Evolutionary conservation across 108 stramenopile species (phyloP).

Genomic region (Cyclotella distinguenda): DNA sequence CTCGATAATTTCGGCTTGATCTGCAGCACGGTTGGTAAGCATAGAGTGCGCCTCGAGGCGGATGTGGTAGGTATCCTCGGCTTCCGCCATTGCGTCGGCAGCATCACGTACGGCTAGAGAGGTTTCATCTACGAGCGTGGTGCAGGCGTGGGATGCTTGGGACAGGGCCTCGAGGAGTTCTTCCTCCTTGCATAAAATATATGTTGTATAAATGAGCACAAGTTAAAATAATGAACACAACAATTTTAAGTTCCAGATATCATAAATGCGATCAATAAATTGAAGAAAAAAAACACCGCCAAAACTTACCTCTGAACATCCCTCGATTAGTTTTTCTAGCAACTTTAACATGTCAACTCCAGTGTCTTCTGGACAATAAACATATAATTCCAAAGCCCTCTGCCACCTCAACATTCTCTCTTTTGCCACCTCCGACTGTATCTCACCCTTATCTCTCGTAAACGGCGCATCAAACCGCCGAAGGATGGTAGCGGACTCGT

Average conservation of each 20-base stretch:
- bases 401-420: constrained; percentile 71
- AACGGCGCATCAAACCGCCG: constrained; percentile 20
- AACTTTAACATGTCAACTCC: constrained; percentile 58
- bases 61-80: constrained; percentile 74
- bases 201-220: too few relatives aligned
- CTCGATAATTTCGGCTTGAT: constrained; percentile 71
- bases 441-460: constrained; percentile 35
- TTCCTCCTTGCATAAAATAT: constrained; percentile 51
- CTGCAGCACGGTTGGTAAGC: constrained; percentile 60
- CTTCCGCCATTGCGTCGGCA: constrained; percentile 55
- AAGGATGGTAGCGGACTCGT: constrained; percentile 24
- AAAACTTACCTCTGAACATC: constrained; percentile 54
- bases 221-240: too few relatives aligned
- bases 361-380: constrained; percentile 55
- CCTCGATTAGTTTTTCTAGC: constrained; percentile 69
- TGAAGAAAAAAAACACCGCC: too few relatives aligned
- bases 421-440: constrained; percentile 56
- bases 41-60: constrained; percentile 76
- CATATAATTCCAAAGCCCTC: constrained; percentile 78
- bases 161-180: constrained; percentile 66
- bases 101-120: constrained; percentile 63
- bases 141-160: constrained; percentile 68
- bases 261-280: too few relatives aligned
- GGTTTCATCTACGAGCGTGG: constrained; percentile 62
- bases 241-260: too few relatives aligned